These are phyloP conservation scores for Aspergillus sp. DNA, from an alignment of 2,329 filamentous ascomycete genomes.

Conservation along the genomic window DNA sequence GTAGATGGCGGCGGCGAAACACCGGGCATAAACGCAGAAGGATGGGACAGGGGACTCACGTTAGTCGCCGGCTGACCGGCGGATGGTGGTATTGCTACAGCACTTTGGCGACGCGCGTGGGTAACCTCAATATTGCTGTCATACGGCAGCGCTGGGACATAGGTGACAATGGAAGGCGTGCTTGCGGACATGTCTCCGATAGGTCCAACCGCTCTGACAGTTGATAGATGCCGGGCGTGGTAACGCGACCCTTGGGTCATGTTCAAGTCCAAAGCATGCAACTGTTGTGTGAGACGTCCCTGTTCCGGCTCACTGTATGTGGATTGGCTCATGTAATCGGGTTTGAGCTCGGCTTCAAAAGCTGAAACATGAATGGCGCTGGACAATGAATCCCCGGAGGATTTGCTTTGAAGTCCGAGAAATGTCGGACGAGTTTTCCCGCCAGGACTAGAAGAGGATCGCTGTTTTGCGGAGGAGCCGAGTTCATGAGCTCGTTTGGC, in stretches of 20 bases:
- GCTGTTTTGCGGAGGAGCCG: constrained; percentile 17
- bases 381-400: constrained; percentile 32
- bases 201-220: constrained; percentile 13
- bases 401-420: constrained; percentile 24
- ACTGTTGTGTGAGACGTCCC: constrained; percentile 17
- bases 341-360: constrained; percentile 27
- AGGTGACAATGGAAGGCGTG: constrained; percentile 25
- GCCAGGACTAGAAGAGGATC: constrained; percentile 21
- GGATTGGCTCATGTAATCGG: constrained; percentile 28
- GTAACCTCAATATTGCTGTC: constrained; percentile 36
- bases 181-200: constrained; percentile 27
- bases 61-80: constrained; percentile 12
- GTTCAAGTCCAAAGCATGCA: constrained; percentile 20
- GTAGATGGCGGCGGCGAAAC: constrained; percentile 27
- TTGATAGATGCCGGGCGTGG: constrained; percentile 23
- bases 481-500: constrained; percentile 23
- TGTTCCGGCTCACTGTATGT: constrained; percentile 34
- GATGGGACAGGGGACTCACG: constrained; percentile 22
- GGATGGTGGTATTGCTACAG: constrained; percentile 12
- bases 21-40: constrained; percentile 37
- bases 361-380: constrained; percentile 29
- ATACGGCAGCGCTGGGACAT: constrained; percentile 29
- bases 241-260: constrained; percentile 26
- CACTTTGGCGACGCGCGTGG: constrained; percentile 21
- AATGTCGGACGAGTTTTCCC: constrained; percentile 13